These are phyloP conservation scores for Cordyceps cicadae DNA, from an alignment of 2,329 filamentous ascomycete genomes.

Conservation along the genomic window DNA sequence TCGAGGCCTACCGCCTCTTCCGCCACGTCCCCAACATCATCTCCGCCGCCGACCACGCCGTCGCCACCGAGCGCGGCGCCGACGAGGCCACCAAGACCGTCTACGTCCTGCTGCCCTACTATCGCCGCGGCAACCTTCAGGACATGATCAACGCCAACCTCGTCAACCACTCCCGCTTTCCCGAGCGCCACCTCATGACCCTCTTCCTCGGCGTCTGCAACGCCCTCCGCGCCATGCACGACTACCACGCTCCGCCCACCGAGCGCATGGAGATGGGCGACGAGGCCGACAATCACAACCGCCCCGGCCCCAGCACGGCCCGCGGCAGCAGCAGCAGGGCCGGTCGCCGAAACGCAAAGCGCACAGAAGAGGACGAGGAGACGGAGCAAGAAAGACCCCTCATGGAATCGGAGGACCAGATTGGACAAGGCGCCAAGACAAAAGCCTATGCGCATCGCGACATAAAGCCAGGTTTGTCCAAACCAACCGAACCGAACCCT, in stretches of 20 bases:
- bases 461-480: slow-evolving; percentile 77
- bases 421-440: slow-evolving; percentile 58
- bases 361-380: slow-evolving; percentile 58
- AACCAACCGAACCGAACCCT: background rate
- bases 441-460: slow-evolving; percentile 89
- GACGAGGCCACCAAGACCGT: slow-evolving; percentile 75
- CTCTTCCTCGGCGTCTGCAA: slow-evolving; percentile 88
- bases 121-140: slow-evolving; percentile 88
- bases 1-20: slow-evolving; percentile 93
- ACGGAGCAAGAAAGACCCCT: slow-evolving; percentile 71
- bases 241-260: slow-evolving; percentile 51
- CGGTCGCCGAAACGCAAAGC: slow-evolving; percentile 18
- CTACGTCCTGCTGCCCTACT: slow-evolving; percentile 94
- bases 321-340: slow-evolving; percentile 14
- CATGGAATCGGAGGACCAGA: slow-evolving; percentile 66
- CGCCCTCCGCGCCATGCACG: slow-evolving; percentile 83
- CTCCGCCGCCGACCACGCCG: slow-evolving; percentile 71
- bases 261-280: slow-evolving; percentile 47
- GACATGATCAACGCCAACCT: slow-evolving; percentile 98
- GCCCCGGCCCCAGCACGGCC: slow-evolving; percentile 27
- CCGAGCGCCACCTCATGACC: slow-evolving; percentile 78
- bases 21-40: slow-evolving; percentile 77
- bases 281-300: slow-evolving; percentile 30
- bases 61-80: slow-evolving; percentile 62
- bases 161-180: slow-evolving; percentile 87